These are phyloP conservation scores for Scedosporium aurantiacum DNA, from an alignment of 2,329 filamentous ascomycete species.

Conservation along the genomic window DNA sequence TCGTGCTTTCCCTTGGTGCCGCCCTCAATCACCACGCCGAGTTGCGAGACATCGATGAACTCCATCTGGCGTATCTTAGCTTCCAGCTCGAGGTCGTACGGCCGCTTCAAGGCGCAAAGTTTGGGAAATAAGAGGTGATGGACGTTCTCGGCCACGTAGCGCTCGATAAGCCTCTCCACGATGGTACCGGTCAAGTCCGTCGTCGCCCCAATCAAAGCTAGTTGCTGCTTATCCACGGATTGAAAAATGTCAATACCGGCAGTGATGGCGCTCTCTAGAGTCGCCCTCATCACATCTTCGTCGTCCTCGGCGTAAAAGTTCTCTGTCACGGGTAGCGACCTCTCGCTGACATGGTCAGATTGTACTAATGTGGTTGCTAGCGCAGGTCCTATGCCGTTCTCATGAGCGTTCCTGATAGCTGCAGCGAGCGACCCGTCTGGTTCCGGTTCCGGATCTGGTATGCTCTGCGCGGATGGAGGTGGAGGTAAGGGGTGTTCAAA, in stretches of 20 bases:
- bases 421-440: conserved; percentile 45
- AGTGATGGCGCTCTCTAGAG: conserved; percentile 84
- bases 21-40: conserved; percentile 77
- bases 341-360: not conserved
- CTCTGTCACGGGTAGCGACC: conserved; percentile 38
- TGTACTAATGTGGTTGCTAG: conserved; percentile 13
- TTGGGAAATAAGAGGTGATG: conserved; percentile 82
- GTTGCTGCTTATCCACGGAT: conserved; percentile 86
- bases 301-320: conserved; percentile 75
- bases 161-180: conserved; percentile 88
- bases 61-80: conserved; percentile 87
- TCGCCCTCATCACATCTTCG: conserved; percentile 79
- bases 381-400: conserved; percentile 31
- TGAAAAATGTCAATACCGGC: conserved; percentile 93
- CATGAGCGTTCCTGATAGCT: conserved; percentile 44
- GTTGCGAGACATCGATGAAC: conserved; percentile 85
- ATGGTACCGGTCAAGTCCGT: conserved; percentile 87
- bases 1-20: conserved; percentile 71
- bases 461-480: conserved; percentile 50
- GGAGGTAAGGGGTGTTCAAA: conserved; percentile 77
- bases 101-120: conserved; percentile 63
- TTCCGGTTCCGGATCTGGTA: conserved; percentile 47
- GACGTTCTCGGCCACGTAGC: conserved; percentile 86
- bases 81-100: conserved; percentile 81
- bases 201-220: conserved; percentile 82